Percentiles rank a stretch among this genome's conserved stretches.
These are phyloP conservation scores for Colletotrichum sp. DNA, from an alignment of 2,329 filamentous ascomycete genomes.

Conservation along the genomic window DNA sequence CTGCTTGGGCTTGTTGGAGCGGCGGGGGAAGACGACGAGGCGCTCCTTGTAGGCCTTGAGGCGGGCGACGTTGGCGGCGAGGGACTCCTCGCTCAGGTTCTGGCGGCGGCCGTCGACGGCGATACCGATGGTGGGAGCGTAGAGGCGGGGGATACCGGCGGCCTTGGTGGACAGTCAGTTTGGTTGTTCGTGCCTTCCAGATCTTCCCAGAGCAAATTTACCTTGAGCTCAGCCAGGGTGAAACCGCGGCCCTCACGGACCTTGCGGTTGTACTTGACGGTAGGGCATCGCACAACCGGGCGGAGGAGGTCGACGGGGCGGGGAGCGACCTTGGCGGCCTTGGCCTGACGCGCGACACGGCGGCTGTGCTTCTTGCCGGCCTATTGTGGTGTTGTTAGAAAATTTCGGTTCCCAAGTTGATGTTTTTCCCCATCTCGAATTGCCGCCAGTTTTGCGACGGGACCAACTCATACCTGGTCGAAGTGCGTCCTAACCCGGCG, in stretches of 20 bases:
- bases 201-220: slow-evolving; percentile 48
- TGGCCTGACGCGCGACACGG: slow-evolving; percentile 88
- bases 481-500: slow-evolving; percentile 99
- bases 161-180: slow-evolving; percentile 60
- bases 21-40: slow-evolving; percentile 97
- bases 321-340: slow-evolving; percentile 94
- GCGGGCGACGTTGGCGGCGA: slow-evolving; percentile 93
- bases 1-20: slow-evolving; percentile 91
- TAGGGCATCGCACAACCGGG: slow-evolving; percentile 96
- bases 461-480: slow-evolving; percentile 83
- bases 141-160: slow-evolving; percentile 92
- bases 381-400: slow-evolving; percentile 49
- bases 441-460: slow-evolving; percentile 17
- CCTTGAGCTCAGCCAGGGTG: slow-evolving; percentile 97
- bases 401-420: slow-evolving; percentile 24
- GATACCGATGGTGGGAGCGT: slow-evolving; percentile 96
- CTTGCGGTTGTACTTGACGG: slow-evolving; percentile 98
- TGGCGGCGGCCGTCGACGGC: slow-evolving; percentile 93
- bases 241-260: slow-evolving; percentile 97
- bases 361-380: slow-evolving; percentile 95
- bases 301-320: slow-evolving; percentile 97
- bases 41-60: slow-evolving; percentile 97
- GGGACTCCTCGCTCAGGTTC: slow-evolving; percentile 96
- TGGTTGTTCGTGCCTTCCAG: background rate
- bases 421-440: slow-evolving; percentile 23